A percentile compares a stretch with the other conserved stretches of the same genome.
Conservation (phyloP, 129 eudicot species). For the Saposhnikovia divaricata region DNA sequence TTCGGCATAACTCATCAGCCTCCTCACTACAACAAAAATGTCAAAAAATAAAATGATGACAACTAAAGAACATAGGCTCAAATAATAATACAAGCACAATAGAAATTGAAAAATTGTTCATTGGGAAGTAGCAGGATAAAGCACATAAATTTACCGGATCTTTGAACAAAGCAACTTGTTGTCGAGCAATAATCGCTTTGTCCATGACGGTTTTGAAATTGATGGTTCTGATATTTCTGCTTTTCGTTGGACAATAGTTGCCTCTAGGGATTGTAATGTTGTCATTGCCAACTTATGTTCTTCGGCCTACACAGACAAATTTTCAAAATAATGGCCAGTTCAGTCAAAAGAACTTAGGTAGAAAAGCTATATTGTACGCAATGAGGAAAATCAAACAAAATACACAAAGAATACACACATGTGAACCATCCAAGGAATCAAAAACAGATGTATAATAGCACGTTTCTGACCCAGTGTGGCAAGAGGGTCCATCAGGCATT, state of each 20-base stretch:
- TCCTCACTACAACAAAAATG: constrained; percentile 48
- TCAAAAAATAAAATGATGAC: not conserved
- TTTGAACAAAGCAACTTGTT: constrained; percentile 73
- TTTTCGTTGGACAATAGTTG: constrained; percentile 60
- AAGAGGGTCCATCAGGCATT: constrained; percentile 80
- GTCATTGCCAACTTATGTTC: constrained; percentile 48
- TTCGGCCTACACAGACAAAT: constrained; percentile 32
- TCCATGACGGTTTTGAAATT: constrained; percentile 83
- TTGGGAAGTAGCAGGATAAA: not conserved
- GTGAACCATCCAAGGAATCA: constrained; percentile 29
- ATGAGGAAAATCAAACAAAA: not conserved
- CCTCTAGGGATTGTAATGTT: constrained; percentile 67
- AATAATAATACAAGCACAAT: not conserved
- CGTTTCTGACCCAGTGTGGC: constrained; percentile 85
- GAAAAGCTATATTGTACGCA: not conserved
- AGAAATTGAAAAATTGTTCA: not conserved
- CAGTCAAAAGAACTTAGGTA: not conserved
- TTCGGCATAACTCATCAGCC: constrained; percentile 83
- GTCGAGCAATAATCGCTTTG: constrained; percentile 67
- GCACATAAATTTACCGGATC: constrained; percentile 40
- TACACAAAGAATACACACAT: constrained; percentile 30
- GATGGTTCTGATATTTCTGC: constrained; percentile 38
- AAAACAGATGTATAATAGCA: constrained; percentile 74
- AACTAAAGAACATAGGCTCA: not conserved
- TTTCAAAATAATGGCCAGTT: not conserved